Evolutionary conservation across 306 rosid species (phyloP).

Genomic region (Sechiopsis laciniata): DNA sequence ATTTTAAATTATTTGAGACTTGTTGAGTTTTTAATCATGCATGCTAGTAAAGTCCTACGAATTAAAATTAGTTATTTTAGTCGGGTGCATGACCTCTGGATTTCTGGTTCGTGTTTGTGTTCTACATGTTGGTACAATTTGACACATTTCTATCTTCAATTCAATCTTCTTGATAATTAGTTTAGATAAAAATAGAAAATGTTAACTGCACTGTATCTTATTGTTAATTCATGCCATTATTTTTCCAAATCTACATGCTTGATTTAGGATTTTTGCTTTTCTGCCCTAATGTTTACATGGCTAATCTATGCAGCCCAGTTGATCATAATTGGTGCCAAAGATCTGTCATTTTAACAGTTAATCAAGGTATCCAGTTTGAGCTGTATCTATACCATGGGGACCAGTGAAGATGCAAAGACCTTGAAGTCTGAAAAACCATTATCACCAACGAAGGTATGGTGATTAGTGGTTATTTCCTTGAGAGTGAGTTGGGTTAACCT

Average conservation of each 20-base stretch:
- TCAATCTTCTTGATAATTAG: neutral
- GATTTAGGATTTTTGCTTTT: neutral
- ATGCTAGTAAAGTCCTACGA: too few relatives aligned
- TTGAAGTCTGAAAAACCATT: slow-evolving; percentile 55
- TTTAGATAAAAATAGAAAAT: neutral
- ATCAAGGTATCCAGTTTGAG: slow-evolving; percentile 5
- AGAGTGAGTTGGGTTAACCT: neutral
- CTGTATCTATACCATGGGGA: slow-evolving; percentile 49
- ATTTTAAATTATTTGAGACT: too few relatives aligned
- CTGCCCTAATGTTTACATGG: neutral
- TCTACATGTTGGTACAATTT: neutral
- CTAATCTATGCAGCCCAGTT: slow-evolving; percentile 11
- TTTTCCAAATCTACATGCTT: neutral
- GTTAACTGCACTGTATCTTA: neutral
- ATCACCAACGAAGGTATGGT: slow-evolving; percentile 62
- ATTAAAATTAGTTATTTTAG: too few relatives aligned
- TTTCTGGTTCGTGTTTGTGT: neutral
- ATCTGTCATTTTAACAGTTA: neutral
- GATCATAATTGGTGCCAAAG: neutral
- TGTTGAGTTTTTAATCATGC: too few relatives aligned
- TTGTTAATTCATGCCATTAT: neutral
- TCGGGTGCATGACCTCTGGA: neutral
- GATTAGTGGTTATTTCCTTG: slow-evolving; percentile 13
- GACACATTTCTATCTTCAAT: slow-evolving; percentile 1
- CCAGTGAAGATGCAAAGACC: slow-evolving; percentile 62